A percentile compares a stretch with the other conserved stretches of the same genome.
These are phyloP conservation scores for Colletotrichum euphorbiae DNA, from an alignment of 2,329 filamentous ascomycete genomes.

Conservation along the genomic window DNA sequence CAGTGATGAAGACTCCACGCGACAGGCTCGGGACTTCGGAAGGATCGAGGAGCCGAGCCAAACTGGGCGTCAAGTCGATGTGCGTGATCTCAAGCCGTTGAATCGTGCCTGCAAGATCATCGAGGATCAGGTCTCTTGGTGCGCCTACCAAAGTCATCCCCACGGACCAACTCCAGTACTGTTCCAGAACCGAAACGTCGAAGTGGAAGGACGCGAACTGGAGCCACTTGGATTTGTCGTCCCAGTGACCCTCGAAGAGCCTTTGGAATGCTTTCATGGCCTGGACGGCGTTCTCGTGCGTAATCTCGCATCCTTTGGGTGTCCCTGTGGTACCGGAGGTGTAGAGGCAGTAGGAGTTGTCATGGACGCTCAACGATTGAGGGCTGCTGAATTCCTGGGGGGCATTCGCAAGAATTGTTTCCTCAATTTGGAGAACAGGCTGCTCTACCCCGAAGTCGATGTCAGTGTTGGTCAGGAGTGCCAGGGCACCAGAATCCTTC, in stretches of 20 bases:
- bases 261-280: constrained; percentile 88
- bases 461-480: constrained; percentile 67
- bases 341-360: constrained; percentile 85
- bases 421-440: constrained; percentile 49
- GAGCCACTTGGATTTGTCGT: constrained; percentile 79
- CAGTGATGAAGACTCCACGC: constrained; percentile 90
- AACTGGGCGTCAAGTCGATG: constrained; percentile 89
- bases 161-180: constrained; percentile 96
- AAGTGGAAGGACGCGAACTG: constrained; percentile 97
- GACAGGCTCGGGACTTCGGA: constrained; percentile 84
- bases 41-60: constrained; percentile 82
- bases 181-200: constrained; percentile 91
- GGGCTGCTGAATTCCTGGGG: constrained; percentile 45
- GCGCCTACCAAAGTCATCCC: constrained; percentile 87
- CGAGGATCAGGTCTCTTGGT: constrained; percentile 85
- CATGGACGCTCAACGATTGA: constrained; percentile 48
- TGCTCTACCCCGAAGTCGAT: constrained; percentile 51
- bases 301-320: constrained; percentile 89
- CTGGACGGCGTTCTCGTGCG: constrained; percentile 89
- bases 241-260: constrained; percentile 82
- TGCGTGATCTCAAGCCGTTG: constrained; percentile 82
- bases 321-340: constrained; percentile 89
- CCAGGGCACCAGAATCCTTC: constrained; percentile 74
- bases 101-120: constrained; percentile 82
- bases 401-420: constrained; percentile 45